Base-by-base conservation (phyloP, 768 basidiomycete genomes). In the Tephrocybe sp. region DNA sequence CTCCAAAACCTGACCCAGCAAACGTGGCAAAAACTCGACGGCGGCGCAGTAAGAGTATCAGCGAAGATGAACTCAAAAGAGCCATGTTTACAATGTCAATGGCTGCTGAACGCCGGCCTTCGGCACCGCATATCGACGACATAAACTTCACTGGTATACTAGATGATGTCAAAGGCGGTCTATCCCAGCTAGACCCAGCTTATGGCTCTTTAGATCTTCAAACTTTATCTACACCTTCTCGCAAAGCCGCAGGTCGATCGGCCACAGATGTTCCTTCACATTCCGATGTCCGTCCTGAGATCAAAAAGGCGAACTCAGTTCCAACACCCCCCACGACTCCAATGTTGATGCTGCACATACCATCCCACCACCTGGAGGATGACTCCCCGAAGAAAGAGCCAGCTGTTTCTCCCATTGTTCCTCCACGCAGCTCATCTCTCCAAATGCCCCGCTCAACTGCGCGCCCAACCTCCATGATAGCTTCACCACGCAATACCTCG, bases 31-130 rank as follows among this genome's bases (percentile, higher is more conserved):
- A 26, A 61, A 65, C 58, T 44, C 65, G 64, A 55, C 84, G 86
- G 58, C 79, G 86, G 58, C 73, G 88, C 53, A 90, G 87, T 62
- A 80, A 85, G 79, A 90, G 88, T 57, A 80, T 87, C 45, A 79
- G 85, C 45, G 82, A 87, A 61, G 75, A 76, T 6, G 86, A 87
- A 33, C 58, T 79, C 43, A 76, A 80, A 63, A 76, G 76, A 55
- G 63, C 70, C 2, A 65, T 72, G 52, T 48, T 69, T 2, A 63
- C 72, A 40, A 58, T n/a, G 34, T 72, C 75, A 21, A 57, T 70
- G 34, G 63, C 73, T 18, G 51, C 61, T 62, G 64, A 61, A 34
- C 44, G 50, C 46, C 42, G 45, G 48, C 32, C 52, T 26, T 20
- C 54, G 51, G 41, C 56, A n/a, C 36, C 50, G 14, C 59, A 59